Evolutionary conservation across 192 early-diverging fungal species (phyloP), one percentile per base, ranked within the genome.

Genomic region (Umbelopsis sp.): DNA sequence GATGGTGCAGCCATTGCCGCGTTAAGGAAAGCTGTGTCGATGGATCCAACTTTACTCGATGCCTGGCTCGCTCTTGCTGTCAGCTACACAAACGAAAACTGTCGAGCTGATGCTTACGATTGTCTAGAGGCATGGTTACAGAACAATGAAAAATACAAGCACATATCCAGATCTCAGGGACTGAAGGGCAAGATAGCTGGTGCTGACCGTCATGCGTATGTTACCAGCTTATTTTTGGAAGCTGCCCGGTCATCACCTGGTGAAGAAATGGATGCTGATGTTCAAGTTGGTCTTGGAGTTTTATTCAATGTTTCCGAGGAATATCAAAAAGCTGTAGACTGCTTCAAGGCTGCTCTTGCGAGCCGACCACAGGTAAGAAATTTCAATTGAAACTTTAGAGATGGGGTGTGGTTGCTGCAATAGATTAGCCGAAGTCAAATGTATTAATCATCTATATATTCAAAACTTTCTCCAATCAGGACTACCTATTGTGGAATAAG

Each of bases 401-500:
- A 24, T 45, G n/a, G 26, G 8, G 26, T 4, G 51, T 8, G 8
- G 20, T 24, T 72, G 34, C 10, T 49, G n/a, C n/a, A n/a, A n/a
- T n/a, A n/a, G n/a, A n/a, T n/a, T n/a, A n/a, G n/a, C n/a, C n/a
- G n/a, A n/a, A n/a, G n/a, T n/a, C n/a, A n/a, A n/a, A n/a, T n/a
- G n/a, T n/a, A n/a, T n/a, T n/a, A n/a, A n/a, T 41, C 36, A 38
- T 38, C 36, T 38, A 38, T 11, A 41, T 11, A 6, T 41, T 41
- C n/a, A 26, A 65, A 31, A 22, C 22, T 38, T 10, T 45, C 17
- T 29, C 21, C 51, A 25, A 5, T 38, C 72, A 91, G 79, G 95
- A 98, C 76, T 97, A 97, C 77, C 82, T 96, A 74, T 83, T 98
- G 43, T 99, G 95, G 95, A 98, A 98, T 84, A 94, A 95, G 71